Conservation (phyloP, 192 early-diverging fungal genomes). For the Rhizophlyctis rosea region DNA sequence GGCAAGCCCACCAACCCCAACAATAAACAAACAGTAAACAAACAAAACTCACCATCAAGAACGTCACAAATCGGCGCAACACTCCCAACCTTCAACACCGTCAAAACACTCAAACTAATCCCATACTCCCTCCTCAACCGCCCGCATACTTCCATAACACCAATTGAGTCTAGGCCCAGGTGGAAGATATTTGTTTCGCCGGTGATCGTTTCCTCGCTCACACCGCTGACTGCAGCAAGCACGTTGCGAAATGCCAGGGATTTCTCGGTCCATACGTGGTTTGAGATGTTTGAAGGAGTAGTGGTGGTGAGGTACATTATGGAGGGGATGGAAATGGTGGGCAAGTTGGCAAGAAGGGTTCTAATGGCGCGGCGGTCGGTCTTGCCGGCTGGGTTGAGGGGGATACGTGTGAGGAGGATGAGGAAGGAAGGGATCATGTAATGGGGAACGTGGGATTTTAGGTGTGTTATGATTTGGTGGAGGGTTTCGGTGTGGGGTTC, state of each 20-base stretch:
- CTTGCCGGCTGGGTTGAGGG: slow-evolving; percentile 11
- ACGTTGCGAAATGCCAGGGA: not conserved
- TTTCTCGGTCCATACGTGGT: not conserved
- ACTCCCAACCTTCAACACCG: not conserved
- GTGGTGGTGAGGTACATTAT: not conserved
- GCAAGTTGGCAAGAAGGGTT: not conserved
- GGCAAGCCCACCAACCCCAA: too few relatives aligned
- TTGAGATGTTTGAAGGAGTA: not conserved
- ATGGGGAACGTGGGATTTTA: not conserved
- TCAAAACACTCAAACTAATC: not conserved
- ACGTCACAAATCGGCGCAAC: slow-evolving; percentile 6
- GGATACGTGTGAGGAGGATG: slow-evolving; percentile 14
- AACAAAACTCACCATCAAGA: not conserved
- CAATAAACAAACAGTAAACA: too few relatives aligned
- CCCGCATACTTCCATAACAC: slow-evolving; percentile 12
- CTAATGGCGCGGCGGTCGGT: not conserved
- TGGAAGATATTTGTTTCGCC: slow-evolving; percentile 14
- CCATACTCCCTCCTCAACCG: slow-evolving; percentile 7
- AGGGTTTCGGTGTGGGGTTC: not conserved
- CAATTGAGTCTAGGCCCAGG: slow-evolving; percentile 14
- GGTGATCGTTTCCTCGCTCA: not conserved
- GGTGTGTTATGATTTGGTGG: not conserved
- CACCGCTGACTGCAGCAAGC: not conserved
- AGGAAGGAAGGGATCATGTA: slow-evolving; percentile 19
- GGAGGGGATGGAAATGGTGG: not conserved